Evolutionary conservation across 345 rosid species (phyloP), one percentile per base, ranked within the genome.

Genomic region (Camelina laxa): DNA sequence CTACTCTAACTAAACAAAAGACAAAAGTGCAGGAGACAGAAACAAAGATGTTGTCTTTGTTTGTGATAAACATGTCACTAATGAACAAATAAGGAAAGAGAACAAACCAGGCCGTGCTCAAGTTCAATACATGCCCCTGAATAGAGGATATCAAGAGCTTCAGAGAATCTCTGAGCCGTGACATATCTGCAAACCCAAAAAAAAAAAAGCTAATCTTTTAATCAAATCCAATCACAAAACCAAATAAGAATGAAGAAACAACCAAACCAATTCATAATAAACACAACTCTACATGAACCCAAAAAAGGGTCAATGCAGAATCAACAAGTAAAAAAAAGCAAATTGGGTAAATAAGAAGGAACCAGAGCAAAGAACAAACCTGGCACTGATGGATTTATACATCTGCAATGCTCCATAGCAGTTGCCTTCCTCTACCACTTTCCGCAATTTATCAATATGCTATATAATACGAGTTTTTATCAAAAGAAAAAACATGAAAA

Each of bases 401-500:
- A 95, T 95, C 91, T 95, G 97, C 39, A 90, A 96, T 53, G 97
- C 97, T 80, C 99, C 97, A 86, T 95, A 95, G 80, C 7, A 82
- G 81, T 95, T 89, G 41, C 99, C 96, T 42, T 83, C 97, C 39
- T 81, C 84, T 66, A 95, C 74, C 72, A 79, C 82, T 79, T 90
- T 90, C 85, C 80, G 82, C 79, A 95, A 74, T 80, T 95, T 95
- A 65, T 84, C 93, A 76, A 92, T 83, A 78, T 86, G 89, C 97
- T 95, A 57, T 69, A 27, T 27, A 27, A 27, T 27, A 27, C 30
- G 30, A 56, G 71, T 56, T 19, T 50, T 47, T 2, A 16, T n/a
- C 2, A 8, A n/a, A 1, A 24, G 27, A 41, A 39, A 38, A 17
- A 6, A 5, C 7, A 70, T 50, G 48, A 68, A 68, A 13, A 69